These are phyloP conservation scores for Syzygium jambos DNA, from an alignment of 345 rosid genomes.

Conservation along the genomic window DNA sequence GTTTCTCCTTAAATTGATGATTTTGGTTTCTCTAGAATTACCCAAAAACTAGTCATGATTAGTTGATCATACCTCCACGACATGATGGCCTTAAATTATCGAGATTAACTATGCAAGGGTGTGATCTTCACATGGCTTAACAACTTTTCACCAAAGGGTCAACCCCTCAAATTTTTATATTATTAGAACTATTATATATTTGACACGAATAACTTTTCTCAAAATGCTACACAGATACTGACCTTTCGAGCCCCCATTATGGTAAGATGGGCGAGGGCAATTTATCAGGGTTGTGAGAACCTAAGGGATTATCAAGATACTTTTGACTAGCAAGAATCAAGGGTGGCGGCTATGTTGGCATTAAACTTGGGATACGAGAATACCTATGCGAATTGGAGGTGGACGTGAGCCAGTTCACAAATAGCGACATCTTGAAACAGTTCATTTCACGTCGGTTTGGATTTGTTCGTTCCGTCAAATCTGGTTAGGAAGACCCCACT, in stretches of 20 bases:
- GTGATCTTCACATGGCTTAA: too few relatives aligned
- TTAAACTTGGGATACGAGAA: not conserved
- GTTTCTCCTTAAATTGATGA: not conserved
- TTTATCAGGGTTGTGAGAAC: not conserved
- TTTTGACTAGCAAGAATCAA: not conserved
- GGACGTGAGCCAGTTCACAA: too few relatives aligned
- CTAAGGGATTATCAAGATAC: not conserved
- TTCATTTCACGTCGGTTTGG: not conserved
- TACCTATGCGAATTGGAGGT: too few relatives aligned
- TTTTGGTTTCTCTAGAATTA: not conserved
- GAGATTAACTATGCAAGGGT: too few relatives aligned
- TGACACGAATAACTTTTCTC: not conserved
- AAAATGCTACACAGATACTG: not conserved
- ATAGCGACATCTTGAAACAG: rapidly evolving
- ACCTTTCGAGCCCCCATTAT: not conserved
- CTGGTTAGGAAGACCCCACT: not conserved
- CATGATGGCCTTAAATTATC: too few relatives aligned
- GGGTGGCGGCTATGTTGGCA: not conserved
- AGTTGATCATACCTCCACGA: too few relatives aligned
- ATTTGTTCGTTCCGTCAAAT: rapidly evolving
- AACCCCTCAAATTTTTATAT: too few relatives aligned
- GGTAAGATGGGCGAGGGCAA: not conserved
- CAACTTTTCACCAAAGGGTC: not conserved
- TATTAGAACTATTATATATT: too few relatives aligned
- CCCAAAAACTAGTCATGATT: not conserved